Percentiles rank a stretch among this genome's conserved stretches.
phyloP scores from a whole-genome alignment of 2,329 filamentous ascomycete genomes.

The Balansia obtecta region DNA sequence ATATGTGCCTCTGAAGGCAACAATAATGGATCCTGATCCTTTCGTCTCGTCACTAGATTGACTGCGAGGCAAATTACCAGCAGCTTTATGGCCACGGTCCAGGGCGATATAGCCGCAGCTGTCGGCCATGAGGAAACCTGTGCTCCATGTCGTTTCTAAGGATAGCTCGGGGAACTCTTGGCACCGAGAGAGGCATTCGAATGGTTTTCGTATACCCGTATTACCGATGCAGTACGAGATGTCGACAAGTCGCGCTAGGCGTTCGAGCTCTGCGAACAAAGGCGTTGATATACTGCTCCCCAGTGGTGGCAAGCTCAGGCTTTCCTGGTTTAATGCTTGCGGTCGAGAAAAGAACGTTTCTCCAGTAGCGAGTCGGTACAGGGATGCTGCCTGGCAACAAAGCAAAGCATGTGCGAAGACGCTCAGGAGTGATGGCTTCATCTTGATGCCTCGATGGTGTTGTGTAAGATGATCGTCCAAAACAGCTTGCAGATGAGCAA shows the following conservation, averaged over 20 bases:
- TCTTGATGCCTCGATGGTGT: not conserved
- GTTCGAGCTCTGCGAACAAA: slow-evolving; percentile 74
- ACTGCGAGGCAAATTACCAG: slow-evolving; percentile 10
- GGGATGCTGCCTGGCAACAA: not conserved
- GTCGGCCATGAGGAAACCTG: slow-evolving; percentile 73
- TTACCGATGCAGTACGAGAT: slow-evolving; percentile 88
- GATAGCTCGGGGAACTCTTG: slow-evolving; percentile 69
- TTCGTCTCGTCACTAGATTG: slow-evolving; percentile 7
- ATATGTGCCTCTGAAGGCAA: slow-evolving; percentile 91
- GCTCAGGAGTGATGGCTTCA: not conserved
- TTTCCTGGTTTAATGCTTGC: not conserved
- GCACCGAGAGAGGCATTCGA: slow-evolving; percentile 75
- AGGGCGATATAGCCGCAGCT: slow-evolving; percentile 89
- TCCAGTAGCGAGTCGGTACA: not conserved
- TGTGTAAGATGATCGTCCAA: too few relatives aligned
- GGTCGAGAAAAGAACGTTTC: not conserved
- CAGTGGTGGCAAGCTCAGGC: not conserved
- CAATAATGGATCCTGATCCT: slow-evolving; percentile 45
- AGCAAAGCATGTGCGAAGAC: not conserved
- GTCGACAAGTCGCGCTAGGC: slow-evolving; percentile 82
- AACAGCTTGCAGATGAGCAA: too few relatives aligned
- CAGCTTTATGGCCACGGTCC: slow-evolving; percentile 40
- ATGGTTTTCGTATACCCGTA: slow-evolving; percentile 71
- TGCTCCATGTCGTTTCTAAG: slow-evolving; percentile 79
- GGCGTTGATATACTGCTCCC: slow-evolving; percentile 35